These are phyloP conservation scores for Pleurotus tuber-regium DNA, from an alignment of 768 basidiomycete genomes.

Conservation along the genomic window DNA sequence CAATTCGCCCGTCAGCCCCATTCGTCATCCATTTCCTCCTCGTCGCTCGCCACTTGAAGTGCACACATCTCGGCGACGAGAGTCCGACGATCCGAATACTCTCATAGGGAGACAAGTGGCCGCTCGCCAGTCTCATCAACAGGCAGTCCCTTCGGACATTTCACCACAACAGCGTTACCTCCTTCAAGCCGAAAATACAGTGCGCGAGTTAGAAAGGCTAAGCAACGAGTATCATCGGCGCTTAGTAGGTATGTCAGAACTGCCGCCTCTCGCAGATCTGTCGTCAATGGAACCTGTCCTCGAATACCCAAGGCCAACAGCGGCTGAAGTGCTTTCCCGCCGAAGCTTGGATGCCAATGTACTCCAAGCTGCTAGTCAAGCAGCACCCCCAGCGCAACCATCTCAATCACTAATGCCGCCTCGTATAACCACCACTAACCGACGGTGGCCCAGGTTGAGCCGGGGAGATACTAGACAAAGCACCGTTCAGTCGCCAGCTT, in stretches of 20 bases:
- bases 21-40: slow-evolving; percentile 15
- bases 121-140: slow-evolving; percentile 31
- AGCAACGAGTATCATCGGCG: slow-evolving; percentile 5
- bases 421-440: background rate
- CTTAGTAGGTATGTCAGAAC: background rate
- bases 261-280: background rate
- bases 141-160: slow-evolving; percentile 16
- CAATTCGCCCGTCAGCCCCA: slow-evolving; percentile 19
- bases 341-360: slow-evolving; percentile 9
- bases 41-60: slow-evolving; percentile 25
- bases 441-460: slow-evolving; percentile 8
- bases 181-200: slow-evolving; percentile 11
- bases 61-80: slow-evolving; percentile 22
- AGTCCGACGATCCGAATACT: slow-evolving; percentile 34
- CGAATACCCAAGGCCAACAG: slow-evolving; percentile 3
- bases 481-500: slow-evolving; percentile 22
- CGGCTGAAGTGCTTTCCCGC: slow-evolving; percentile 7
- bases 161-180: slow-evolving; percentile 3
- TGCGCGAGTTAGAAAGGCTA: slow-evolving; percentile 8
- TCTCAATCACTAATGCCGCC: background rate
- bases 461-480: slow-evolving; percentile 18
- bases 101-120: slow-evolving; percentile 38
- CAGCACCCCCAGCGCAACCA: slow-evolving; percentile 6
- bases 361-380: background rate
- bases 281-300: slow-evolving; percentile 3